phyloP scores from a whole-genome alignment of 2,329 filamentous ascomycete species.

The Curvularia eragrostidis region DNA sequence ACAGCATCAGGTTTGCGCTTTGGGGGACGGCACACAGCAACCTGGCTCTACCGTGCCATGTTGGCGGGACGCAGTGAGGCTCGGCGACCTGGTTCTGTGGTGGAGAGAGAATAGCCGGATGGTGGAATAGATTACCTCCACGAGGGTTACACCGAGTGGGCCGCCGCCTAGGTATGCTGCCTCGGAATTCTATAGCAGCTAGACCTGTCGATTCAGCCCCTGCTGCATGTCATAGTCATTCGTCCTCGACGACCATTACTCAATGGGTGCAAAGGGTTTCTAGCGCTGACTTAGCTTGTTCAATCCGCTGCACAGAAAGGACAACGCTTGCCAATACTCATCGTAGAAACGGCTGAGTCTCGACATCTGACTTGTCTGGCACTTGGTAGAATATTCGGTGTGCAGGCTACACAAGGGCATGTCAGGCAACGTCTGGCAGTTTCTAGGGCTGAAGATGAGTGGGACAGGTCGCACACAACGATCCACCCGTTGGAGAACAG shows the following conservation, averaged over 20 bases:
- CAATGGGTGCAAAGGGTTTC: slow-evolving; percentile 18
- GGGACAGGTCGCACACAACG: slow-evolving; percentile 15
- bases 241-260: slow-evolving; percentile 13
- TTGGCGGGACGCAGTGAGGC: slow-evolving; percentile 21
- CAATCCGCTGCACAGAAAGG: slow-evolving; percentile 28
- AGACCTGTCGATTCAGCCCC: slow-evolving; percentile 21
- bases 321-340: slow-evolving; percentile 17
- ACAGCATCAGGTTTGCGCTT: neutral
- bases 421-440: slow-evolving; percentile 12
- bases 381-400: slow-evolving; percentile 11
- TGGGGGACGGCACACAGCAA: neutral
- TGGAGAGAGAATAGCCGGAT: slow-evolving; percentile 25
- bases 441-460: slow-evolving; percentile 16
- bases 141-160: slow-evolving; percentile 23
- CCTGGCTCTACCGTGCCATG: slow-evolving; percentile 15
- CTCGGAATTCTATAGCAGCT: slow-evolving; percentile 18
- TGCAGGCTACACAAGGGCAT: slow-evolving; percentile 11
- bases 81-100: slow-evolving; percentile 27
- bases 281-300: slow-evolving; percentile 33
- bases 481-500: slow-evolving; percentile 6
- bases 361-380: slow-evolving; percentile 16
- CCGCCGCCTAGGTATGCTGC: slow-evolving; percentile 15
- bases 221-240: slow-evolving; percentile 19
- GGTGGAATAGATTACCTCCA: slow-evolving; percentile 32
- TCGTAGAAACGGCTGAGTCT: slow-evolving; percentile 15